phyloP scores from a whole-genome alignment of 768 basidiomycete genomes.

The Tremella fuciformis region DNA sequence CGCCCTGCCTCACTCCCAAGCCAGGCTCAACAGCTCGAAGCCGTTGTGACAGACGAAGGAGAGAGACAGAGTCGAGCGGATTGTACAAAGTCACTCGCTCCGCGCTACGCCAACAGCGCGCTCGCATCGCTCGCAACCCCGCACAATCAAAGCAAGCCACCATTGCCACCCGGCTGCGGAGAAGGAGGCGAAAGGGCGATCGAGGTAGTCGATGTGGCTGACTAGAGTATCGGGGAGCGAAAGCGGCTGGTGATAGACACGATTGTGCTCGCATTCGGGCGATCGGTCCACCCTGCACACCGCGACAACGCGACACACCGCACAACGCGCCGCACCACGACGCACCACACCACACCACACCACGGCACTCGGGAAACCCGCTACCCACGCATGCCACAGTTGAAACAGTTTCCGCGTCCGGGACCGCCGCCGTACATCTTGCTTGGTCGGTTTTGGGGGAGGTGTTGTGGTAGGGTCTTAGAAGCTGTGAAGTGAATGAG shows the following conservation, averaged over 20 bases:
- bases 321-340: conserved; percentile 8
- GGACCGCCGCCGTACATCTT: conserved; percentile 37
- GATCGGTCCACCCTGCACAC: not conserved
- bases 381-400: conserved; percentile 45
- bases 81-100: conserved; percentile 7
- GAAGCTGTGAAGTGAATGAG: not conserved
- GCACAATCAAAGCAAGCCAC: not conserved
- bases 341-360: not conserved
- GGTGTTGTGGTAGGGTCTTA: conserved; percentile 8
- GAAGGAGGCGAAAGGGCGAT: not conserved
- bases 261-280: not conserved
- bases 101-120: conserved; percentile 2
- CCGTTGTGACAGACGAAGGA: not conserved
- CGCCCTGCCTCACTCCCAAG: not conserved
- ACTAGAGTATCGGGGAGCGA: not conserved
- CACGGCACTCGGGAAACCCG: conserved; percentile 11
- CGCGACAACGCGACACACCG: conserved; percentile 15
- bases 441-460: conserved; percentile 5
- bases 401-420: conserved; percentile 45
- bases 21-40: not conserved
- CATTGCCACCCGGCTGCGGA: not conserved
- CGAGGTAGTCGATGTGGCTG: conserved; percentile 6
- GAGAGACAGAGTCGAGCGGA: not conserved
- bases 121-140: conserved; percentile 6
- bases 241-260: not conserved